Evolutionary conservation across 768 basidiomycete species (phyloP).

Genomic region (Rhizopogon rudus): DNA sequence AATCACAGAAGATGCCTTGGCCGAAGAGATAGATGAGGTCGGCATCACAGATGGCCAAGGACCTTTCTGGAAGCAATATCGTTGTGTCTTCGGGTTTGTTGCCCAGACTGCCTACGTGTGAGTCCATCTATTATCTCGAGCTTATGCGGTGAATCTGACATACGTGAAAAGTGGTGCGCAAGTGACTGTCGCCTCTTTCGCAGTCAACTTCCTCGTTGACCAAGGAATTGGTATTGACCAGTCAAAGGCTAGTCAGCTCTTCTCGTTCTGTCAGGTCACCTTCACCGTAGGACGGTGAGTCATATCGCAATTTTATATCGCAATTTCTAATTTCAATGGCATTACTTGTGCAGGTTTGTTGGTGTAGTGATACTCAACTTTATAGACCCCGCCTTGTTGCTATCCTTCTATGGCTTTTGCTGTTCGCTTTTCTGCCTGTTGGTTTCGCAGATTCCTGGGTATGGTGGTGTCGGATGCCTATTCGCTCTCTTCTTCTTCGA

Average conservation of each 20-base stretch:
- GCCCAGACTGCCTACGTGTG: constrained; percentile 67
- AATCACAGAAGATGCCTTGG: constrained; percentile 62
- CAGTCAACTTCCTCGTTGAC: constrained; percentile 66
- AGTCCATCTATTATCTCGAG: constrained; percentile 13
- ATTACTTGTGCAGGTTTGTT: constrained; percentile 43
- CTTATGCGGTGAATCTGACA: constrained; percentile 1
- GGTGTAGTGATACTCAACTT: constrained; percentile 56
- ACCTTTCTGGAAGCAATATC: constrained; percentile 65
- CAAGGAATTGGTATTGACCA: constrained; percentile 50
- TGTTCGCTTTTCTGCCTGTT: constrained; percentile 51
- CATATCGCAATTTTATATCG: not conserved
- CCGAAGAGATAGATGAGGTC: constrained; percentile 40
- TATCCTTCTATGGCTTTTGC: constrained; percentile 45
- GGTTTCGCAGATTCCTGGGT: constrained; percentile 45
- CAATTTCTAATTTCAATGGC: constrained; percentile 6
- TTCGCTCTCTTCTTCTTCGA: constrained; percentile 72
- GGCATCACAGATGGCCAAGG: constrained; percentile 39
- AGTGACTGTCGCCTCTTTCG: constrained; percentile 61
- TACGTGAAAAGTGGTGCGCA: constrained; percentile 50
- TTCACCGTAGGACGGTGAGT: constrained; percentile 56
- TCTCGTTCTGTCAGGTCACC: constrained; percentile 70
- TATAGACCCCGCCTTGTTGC: constrained; percentile 60
- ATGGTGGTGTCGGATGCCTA: constrained; percentile 53
- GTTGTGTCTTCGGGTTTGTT: constrained; percentile 67
- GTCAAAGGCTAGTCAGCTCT: constrained; percentile 54